Evolutionary conservation across 2,329 filamentous ascomycete genomes (phyloP).

Genomic region (Drechmeria coniospora): DNA sequence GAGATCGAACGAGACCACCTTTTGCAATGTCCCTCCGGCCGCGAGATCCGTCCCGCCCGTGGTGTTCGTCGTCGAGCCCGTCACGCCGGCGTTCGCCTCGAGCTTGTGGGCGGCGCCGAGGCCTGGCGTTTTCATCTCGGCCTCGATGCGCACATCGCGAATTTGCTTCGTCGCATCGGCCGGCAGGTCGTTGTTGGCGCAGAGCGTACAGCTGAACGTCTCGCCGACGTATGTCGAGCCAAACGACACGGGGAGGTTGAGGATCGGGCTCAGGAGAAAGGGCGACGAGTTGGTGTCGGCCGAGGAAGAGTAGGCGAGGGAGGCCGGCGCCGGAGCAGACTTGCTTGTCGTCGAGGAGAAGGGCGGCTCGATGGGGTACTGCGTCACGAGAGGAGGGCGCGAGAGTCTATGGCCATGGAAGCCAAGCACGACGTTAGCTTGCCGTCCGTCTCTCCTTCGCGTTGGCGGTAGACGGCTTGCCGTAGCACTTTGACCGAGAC

Average conservation of each 20-base stretch:
- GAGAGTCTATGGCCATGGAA: slow-evolving; percentile 53
- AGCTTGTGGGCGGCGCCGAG: slow-evolving; percentile 43
- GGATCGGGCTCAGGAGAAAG: slow-evolving; percentile 44
- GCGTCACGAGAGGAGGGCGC: slow-evolving; percentile 58
- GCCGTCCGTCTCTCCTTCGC: neutral
- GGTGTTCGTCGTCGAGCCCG: slow-evolving; percentile 1
- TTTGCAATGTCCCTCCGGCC: slow-evolving; percentile 57
- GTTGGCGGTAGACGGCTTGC: slow-evolving; percentile 21
- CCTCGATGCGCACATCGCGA: slow-evolving; percentile 66
- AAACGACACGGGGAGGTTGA: slow-evolving; percentile 82
- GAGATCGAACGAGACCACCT: slow-evolving; percentile 70
- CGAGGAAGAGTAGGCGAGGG: slow-evolving; percentile 49
- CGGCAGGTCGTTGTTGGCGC: slow-evolving; percentile 71
- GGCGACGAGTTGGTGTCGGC: slow-evolving; percentile 33
- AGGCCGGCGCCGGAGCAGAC: slow-evolving; percentile 41
- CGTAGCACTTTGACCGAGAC: slow-evolving; percentile 64
- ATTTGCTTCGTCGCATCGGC: slow-evolving; percentile 32
- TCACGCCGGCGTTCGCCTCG: slow-evolving; percentile 11
- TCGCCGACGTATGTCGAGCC: slow-evolving; percentile 92
- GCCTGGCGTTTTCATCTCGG: slow-evolving; percentile 89
- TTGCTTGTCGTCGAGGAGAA: slow-evolving; percentile 22
- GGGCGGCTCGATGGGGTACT: slow-evolving; percentile 44
- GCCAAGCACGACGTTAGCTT: neutral
- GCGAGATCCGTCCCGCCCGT: slow-evolving; percentile 31
- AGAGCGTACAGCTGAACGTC: slow-evolving; percentile 85